Evolutionary conservation across 257 asterid species (phyloP).

Genomic region (Knoxia roxburghii): DNA sequence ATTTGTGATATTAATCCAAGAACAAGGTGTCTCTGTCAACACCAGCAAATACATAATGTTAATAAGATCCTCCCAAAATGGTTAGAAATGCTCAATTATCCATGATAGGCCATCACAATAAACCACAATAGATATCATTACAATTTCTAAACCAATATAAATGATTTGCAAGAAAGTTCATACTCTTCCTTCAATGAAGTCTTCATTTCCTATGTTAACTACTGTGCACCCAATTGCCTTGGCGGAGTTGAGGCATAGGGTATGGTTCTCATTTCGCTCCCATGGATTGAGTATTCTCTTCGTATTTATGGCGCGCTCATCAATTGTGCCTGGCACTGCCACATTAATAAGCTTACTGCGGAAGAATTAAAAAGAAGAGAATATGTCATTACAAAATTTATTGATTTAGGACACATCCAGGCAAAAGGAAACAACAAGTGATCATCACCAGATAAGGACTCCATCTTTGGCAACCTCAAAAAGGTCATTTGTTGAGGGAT

Average conservation of each 20-base stretch:
- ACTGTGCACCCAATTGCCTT: constrained; percentile 98
- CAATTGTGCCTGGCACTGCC: constrained; percentile 97
- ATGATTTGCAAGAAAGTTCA: constrained; percentile 14
- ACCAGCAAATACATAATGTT: constrained; percentile 12
- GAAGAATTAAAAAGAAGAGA: constrained; percentile 11
- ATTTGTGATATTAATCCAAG: constrained; percentile 96
- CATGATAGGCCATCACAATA: neutral
- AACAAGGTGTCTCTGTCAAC: constrained; percentile 93
- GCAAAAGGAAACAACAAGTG: constrained; percentile 5
- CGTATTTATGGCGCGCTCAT: constrained; percentile 92
- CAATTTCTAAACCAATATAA: constrained; percentile 4
- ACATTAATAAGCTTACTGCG: constrained; percentile 94
- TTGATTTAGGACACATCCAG: neutral
- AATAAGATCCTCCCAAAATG: constrained; percentile 4
- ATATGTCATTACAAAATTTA: neutral
- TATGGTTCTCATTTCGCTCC: constrained; percentile 99
- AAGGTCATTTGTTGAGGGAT: constrained; percentile 81
- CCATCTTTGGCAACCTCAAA: constrained; percentile 96
- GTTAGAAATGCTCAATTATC: neutral
- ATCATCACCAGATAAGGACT: constrained; percentile 83
- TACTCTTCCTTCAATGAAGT: constrained; percentile 98
- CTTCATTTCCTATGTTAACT: constrained; percentile 95
- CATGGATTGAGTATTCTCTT: constrained; percentile 89
- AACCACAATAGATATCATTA: neutral
- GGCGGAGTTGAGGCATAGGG: constrained; percentile 95